Percentiles rank a stretch among this genome's conserved stretches.
These are phyloP conservation scores for Drosera spatulata DNA, from an alignment of 179 eudicot species.

Conservation along the genomic window DNA sequence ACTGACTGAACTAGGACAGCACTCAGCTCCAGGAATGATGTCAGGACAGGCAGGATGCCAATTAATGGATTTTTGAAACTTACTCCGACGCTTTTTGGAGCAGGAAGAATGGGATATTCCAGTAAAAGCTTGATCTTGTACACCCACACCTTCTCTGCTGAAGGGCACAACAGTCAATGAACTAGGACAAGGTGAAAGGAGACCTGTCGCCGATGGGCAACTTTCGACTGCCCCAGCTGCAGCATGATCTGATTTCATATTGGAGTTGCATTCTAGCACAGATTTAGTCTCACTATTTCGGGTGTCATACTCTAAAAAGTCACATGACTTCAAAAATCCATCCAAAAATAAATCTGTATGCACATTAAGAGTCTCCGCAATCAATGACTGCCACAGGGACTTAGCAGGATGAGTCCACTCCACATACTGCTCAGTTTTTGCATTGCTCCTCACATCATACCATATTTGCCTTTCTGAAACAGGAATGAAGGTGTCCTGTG, in stretches of 20 bases:
- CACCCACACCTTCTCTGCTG: constrained; percentile 6
- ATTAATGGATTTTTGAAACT: background rate
- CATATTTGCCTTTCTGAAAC: constrained; percentile 74
- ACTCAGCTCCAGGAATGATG: constrained; percentile 23
- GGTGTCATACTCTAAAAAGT: constrained; percentile 14
- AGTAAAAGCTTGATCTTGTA: constrained; percentile 11
- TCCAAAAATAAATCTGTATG: constrained; percentile 25
- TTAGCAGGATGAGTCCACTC: constrained; percentile 47
- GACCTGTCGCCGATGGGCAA: constrained; percentile 2
- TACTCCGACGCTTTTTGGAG: background rate
- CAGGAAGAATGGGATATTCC: constrained; percentile 3
- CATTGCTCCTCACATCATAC: constrained; percentile 54
- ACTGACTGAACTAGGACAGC: constrained; percentile 34
- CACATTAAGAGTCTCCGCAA: constrained; percentile 28
- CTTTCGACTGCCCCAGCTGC: constrained; percentile 1
- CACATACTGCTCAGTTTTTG: constrained; percentile 24
- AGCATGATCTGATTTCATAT: constrained; percentile 11
- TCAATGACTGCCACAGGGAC: constrained; percentile 40
- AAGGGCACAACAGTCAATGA: constrained; percentile 1
- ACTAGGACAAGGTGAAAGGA: constrained; percentile 1
- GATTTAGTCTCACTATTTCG: constrained; percentile 11
- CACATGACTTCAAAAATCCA: constrained; percentile 17
- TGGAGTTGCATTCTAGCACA: constrained; percentile 7
- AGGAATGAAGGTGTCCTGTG: constrained; percentile 28
- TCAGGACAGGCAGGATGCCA: constrained; percentile 18